Percentiles rank a stretch among this genome's conserved stretches.
phyloP scores from a whole-genome alignment of 352 stramenopile genomes.

The Thraustotheca clavata region DNA sequence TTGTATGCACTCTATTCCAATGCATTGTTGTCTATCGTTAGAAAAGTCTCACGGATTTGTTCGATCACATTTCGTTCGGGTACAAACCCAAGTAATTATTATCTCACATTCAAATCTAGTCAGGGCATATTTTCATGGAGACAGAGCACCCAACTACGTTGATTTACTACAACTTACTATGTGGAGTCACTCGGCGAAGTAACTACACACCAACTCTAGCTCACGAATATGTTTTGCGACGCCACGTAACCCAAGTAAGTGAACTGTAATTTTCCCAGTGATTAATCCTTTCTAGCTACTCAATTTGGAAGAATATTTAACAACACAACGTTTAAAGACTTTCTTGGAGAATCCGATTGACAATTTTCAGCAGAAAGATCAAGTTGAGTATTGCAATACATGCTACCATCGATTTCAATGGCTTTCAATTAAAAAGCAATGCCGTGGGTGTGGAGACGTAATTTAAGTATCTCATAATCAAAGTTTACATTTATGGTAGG shows the following conservation, averaged over 20 bases:
- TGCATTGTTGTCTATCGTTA: not conserved
- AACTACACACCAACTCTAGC: not conserved
- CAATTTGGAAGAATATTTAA: slow-evolving; percentile 16
- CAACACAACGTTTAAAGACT: not conserved
- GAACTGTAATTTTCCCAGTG: too few species aligned
- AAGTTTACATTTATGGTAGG: not conserved
- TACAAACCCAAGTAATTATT: too few species aligned
- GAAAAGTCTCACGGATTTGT: slow-evolving; percentile 1
- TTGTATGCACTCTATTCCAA: not conserved
- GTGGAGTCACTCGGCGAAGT: not conserved
- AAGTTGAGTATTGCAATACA: not conserved
- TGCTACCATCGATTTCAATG: slow-evolving; percentile 9
- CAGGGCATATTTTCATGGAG: slow-evolving; percentile 11
- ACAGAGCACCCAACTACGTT: not conserved
- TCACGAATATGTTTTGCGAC: not conserved
- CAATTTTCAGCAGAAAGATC: not conserved
- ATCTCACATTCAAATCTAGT: not conserved
- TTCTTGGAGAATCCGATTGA: not conserved
- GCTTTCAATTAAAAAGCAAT: slow-evolving; percentile 2
- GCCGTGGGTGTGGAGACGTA: slow-evolving; percentile 12
- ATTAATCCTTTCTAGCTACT: not conserved
- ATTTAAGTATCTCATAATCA: not conserved
- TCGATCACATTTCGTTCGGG: not conserved
- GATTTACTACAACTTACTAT: slow-evolving; percentile 5
- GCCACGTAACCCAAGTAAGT: not conserved